These are phyloP conservation scores for Paraurostyla sp. DNA, from an alignment of 73 alveolate genomes.

Conservation along the genomic window DNA sequence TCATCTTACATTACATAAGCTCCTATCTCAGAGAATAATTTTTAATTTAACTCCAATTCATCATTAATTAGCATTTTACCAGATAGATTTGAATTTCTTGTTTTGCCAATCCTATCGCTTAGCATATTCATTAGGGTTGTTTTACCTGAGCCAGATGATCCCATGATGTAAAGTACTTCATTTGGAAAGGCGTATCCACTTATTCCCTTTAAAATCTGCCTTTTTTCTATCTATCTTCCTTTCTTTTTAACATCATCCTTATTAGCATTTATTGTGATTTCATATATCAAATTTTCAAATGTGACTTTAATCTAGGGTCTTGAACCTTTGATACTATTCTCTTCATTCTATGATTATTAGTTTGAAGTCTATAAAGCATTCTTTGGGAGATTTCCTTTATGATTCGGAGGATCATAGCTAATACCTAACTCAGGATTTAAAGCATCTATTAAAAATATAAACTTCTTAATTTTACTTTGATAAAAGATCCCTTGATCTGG, in stretches of 20 bases:
- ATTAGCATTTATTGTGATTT: not conserved
- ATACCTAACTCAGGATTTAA: too few species aligned
- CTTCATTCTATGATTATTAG: too few species aligned
- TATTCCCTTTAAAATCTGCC: constrained; percentile 6
- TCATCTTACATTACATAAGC: constrained; percentile 89
- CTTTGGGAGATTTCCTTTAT: too few species aligned
- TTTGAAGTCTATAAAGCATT: too few species aligned
- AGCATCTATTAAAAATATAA: too few species aligned
- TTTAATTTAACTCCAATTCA: not conserved
- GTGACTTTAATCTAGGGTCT: constrained; percentile 31
- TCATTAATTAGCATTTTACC: constrained; percentile 45
- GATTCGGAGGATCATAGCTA: too few species aligned
- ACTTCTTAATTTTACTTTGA: too few species aligned
- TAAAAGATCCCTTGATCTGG: too few species aligned
- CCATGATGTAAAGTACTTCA: constrained; percentile 54
- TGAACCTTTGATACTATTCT: too few species aligned
- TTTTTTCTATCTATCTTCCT: not conserved
- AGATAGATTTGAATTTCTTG: not conserved
- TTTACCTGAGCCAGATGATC: constrained; percentile 76
- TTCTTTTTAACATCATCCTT: not conserved
- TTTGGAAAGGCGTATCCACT: constrained; percentile 65
- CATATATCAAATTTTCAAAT: not conserved
- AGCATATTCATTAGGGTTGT: constrained; percentile 57
- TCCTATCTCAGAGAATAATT: constrained; percentile 50
- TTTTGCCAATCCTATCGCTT: constrained; percentile 44